Base-by-base conservation (phyloP, 2,329 filamentous ascomycete genomes). In the Eurotiales sp. region DNA sequence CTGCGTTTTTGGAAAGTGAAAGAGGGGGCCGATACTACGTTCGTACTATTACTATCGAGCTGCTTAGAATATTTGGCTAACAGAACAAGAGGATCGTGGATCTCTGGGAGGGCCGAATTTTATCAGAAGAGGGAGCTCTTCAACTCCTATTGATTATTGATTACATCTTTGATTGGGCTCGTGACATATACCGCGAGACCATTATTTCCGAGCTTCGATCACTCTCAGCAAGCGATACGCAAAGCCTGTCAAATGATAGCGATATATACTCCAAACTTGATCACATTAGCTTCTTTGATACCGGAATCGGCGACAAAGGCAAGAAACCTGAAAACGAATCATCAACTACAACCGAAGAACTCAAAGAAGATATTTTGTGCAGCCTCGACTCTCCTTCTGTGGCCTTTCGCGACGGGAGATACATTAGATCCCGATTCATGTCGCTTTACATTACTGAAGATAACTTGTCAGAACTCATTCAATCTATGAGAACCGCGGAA, bases 151-250 rank as follows among this genome's bases (percentile, higher is more conserved):
- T 44, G 15, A 44, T 44, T 4, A 11, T 44, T 4, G 41, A 44
- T 30, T 30, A 44, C 15, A 44, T 44, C 5, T 29, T 44, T 10
- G 41, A 44, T n/a, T 44, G 41, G 41, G 41, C 41, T 21, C 22
- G 41, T 17, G 41, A 44, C 15, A 17, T 44, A 8, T 44, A 44
- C 8, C 36, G 36, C 14, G 17, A 21, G 15, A 21, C 15, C 5
- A 39, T 39, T 11, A 7, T 39, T 21, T 21, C 15, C 10, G 15
- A 22, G 17, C 36, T 39, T 21, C 15, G 8, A 39, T 39, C 36
- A 32, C 29, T 32, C 29, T 32, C 29, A 14, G 12, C 29, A 32
- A 32, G 12, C 12, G 10, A 32, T 32, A 32, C 29, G 10, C 4
- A 32, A 12, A 32, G 29, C 10, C 12, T 32, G 12, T 4, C 12